These are phyloP conservation scores for Trypanosoma melophagium DNA, from an alignment of 208 protist species.

Conservation along the genomic window DNA sequence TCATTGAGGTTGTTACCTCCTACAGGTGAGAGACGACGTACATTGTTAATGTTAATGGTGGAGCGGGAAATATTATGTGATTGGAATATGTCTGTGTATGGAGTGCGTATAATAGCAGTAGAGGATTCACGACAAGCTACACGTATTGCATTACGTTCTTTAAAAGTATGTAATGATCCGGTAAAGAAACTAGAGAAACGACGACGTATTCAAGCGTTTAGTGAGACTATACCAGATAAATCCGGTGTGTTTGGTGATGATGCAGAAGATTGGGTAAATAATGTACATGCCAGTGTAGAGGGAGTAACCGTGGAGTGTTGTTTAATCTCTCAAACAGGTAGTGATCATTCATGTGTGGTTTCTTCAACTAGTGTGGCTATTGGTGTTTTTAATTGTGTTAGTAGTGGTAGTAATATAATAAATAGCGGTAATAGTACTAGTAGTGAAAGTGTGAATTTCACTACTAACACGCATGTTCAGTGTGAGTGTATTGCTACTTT, in stretches of 20 bases:
- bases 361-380: too few species aligned
- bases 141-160: slow-evolving; percentile 1
- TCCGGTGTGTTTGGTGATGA: slow-evolving; percentile 26
- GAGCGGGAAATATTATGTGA: slow-evolving; percentile 32
- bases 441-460: neutral
- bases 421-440: neutral
- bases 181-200: slow-evolving; percentile 12
- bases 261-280: slow-evolving; percentile 44
- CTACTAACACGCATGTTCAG: neutral
- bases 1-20: too few species aligned
- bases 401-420: too few species aligned
- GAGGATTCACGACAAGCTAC: slow-evolving; percentile 6
- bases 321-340: neutral
- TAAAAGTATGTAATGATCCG: slow-evolving; percentile 13
- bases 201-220: slow-evolving; percentile 3
- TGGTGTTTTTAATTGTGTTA: too few species aligned
- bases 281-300: slow-evolving; percentile 16
- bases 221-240: neutral
- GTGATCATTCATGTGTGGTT: too few species aligned
- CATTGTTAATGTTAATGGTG: slow-evolving; percentile 27
- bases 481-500: slow-evolving; percentile 5
- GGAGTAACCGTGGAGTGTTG: slow-evolving; percentile 25
- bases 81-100: slow-evolving; percentile 28
- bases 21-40: neutral
- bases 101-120: slow-evolving; percentile 27